Conservation (phyloP, 306 rosid species). For the Notholithocarpus densiflorus region DNA sequence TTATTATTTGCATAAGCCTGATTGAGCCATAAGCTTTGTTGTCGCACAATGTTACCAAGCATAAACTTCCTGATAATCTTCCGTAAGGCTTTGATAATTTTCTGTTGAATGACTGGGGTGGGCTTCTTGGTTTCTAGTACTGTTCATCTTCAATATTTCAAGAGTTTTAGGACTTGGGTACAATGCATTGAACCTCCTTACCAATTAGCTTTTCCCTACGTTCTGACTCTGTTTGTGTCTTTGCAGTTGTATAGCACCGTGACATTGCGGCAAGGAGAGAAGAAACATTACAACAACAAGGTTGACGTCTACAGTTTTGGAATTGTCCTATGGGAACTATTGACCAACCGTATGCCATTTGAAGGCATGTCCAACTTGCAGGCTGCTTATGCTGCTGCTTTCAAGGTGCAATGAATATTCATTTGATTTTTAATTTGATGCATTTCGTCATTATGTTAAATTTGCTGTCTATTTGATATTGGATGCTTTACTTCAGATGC, state of each 20-base stretch:
- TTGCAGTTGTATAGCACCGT: slow-evolving; percentile 95
- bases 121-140: neutral
- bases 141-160: neutral
- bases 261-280: slow-evolving; percentile 95
- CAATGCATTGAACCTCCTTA: neutral
- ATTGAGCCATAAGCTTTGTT: neutral
- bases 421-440: slow-evolving; percentile 4
- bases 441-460: neutral
- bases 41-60: neutral
- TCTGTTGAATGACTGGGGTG: neutral
- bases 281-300: slow-evolving; percentile 95
- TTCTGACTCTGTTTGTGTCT: slow-evolving; percentile 12
- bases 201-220: neutral
- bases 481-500: slow-evolving; percentile 1
- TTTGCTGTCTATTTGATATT: neutral
- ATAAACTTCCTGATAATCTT: neutral
- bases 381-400: slow-evolving; percentile 99
- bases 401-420: slow-evolving; percentile 58
- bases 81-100: neutral
- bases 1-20: neutral
- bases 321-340: slow-evolving; percentile 90
- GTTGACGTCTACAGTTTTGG: slow-evolving; percentile 99
- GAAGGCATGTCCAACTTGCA: slow-evolving; percentile 99
- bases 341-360: slow-evolving; percentile 98
- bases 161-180: slow-evolving; percentile 4